A percentile compares a stretch with the other conserved stretches of the same genome.
phyloP scores from a whole-genome alignment of 805 yeast species.

The Candida sonorensis region DNA sequence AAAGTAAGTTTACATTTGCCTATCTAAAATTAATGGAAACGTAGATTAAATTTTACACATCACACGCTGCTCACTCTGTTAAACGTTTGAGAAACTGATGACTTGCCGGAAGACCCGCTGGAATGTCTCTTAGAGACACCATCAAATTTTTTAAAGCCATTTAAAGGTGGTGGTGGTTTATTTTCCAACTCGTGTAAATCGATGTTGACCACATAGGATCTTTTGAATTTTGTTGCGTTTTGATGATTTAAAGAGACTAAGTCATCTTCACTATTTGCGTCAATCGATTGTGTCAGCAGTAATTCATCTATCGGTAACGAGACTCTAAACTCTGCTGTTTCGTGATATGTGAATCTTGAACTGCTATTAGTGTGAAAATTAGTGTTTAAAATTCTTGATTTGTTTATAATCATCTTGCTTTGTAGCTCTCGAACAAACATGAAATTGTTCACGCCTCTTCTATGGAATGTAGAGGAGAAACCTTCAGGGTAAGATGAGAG shows the following conservation, averaged over 20 bases:
- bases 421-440: slow-evolving; percentile 47
- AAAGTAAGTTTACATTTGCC: too few species aligned
- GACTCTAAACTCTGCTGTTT: slow-evolving; percentile 35
- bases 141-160: too few species aligned
- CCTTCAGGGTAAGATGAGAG: slow-evolving; percentile 39
- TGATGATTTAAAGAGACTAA: too few species aligned
- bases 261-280: too few species aligned
- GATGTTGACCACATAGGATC: slow-evolving; percentile 35
- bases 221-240: slow-evolving; percentile 22
- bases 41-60: too few species aligned
- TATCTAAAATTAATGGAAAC: too few species aligned
- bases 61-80: too few species aligned
- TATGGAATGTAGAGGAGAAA: slow-evolving; percentile 42
- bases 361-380: slow-evolving; percentile 7
- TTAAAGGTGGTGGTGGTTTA: slow-evolving; percentile 9
- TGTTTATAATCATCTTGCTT: slow-evolving; percentile 36
- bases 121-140: too few species aligned
- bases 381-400: slow-evolving; percentile 16
- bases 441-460: slow-evolving; percentile 40
- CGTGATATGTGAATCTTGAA: slow-evolving; percentile 17
- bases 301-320: slow-evolving; percentile 32
- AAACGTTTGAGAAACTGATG: too few species aligned
- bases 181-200: slow-evolving; percentile 37
- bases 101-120: too few species aligned
- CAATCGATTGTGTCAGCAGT: slow-evolving; percentile 1